Evolutionary conservation across 2,329 filamentous ascomycete species (phyloP), one percentile per base, ranked within the genome.

Genomic region (Arthrocladium fulminans): DNA sequence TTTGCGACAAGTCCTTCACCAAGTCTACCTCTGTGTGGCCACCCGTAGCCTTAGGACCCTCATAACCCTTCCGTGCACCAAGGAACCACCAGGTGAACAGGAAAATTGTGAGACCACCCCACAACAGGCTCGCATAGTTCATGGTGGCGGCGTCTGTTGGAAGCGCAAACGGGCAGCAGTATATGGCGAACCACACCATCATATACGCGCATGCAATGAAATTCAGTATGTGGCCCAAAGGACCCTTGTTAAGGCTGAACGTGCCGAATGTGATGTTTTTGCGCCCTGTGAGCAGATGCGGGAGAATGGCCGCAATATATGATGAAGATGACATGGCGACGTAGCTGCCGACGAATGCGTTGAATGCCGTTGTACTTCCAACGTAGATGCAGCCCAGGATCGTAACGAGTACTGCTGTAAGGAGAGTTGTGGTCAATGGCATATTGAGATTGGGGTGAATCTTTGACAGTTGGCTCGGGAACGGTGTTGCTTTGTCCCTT

Each of bases 321-420:
- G 75, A 79, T 6, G 75, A 65, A 25, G 72, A 73, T 12, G 73
- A 76, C 27, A 80, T 65, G 51, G 78, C 73, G 50, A 79, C 74
- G 60, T 78, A 80, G 29, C 73, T 77, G 19, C 76, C 75, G 2
- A 77, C 72, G 30, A 80, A 70, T 54, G 76, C 75, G 54, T 72
- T 69, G 62, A 80, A 80, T 2, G 75, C 77, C 3, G 56, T 57
- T 9, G 39, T 49, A 34, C 51, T 54, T 19, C 54, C 56, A 7
- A 57, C 37, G 22, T 77, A 75, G 53, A 80, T 78, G 48, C 74
- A 48, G 8, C 75, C 76, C 8, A 80, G 67, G 27, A 70, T 68
- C 1, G 76, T 77, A 42, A 73, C 69, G 2, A 80, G 46, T 25
- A 65, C 53, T 3, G 68, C 64, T 66, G 73, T 75, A 7, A 70